Evolutionary conservation across 1,139 yeast species (phyloP).

Genomic region (Geotrichum fermentans): DNA sequence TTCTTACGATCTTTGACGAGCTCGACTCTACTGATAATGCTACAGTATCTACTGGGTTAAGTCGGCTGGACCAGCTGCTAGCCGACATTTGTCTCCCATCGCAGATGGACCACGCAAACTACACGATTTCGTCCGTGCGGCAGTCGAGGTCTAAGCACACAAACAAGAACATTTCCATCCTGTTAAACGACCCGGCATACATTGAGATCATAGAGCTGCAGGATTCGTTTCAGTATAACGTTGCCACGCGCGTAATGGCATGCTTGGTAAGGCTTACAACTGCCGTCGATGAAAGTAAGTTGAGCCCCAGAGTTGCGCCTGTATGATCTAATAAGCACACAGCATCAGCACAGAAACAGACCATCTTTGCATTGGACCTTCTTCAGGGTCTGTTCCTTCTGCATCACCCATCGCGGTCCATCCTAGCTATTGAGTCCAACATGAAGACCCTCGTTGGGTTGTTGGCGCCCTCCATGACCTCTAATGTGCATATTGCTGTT

Average conservation of each 20-base stretch:
- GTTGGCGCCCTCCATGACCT: conserved; percentile 18
- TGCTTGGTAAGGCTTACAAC: conserved; percentile 26
- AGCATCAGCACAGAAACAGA: conserved; percentile 13
- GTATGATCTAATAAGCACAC: too few species aligned
- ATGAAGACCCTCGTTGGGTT: conserved; percentile 19
- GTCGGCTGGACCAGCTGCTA: conserved; percentile 14
- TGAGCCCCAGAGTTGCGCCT: too few species aligned
- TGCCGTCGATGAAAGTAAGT: conserved; percentile 19
- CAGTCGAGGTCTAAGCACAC: not conserved
- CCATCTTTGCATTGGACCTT: conserved; percentile 39
- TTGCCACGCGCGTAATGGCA: conserved; percentile 41
- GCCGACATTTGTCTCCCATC: conserved; percentile 14
- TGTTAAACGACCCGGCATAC: conserved; percentile 5
- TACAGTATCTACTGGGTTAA: conserved; percentile 6
- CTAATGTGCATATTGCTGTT: conserved; percentile 42
- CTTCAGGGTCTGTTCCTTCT: conserved; percentile 60
- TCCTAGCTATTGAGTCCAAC: conserved; percentile 40
- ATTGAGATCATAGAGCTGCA: conserved; percentile 46
- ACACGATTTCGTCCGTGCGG: not conserved
- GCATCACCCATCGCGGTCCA: conserved; percentile 52
- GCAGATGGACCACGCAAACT: not conserved
- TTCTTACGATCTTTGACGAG: conserved; percentile 7
- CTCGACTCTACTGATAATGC: conserved; percentile 10
- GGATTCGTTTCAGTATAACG: conserved; percentile 48
- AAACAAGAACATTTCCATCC: conserved; percentile 2